Conservation (phyloP, 148 eudicot species). For the Hydrangea macrophylla region DNA sequence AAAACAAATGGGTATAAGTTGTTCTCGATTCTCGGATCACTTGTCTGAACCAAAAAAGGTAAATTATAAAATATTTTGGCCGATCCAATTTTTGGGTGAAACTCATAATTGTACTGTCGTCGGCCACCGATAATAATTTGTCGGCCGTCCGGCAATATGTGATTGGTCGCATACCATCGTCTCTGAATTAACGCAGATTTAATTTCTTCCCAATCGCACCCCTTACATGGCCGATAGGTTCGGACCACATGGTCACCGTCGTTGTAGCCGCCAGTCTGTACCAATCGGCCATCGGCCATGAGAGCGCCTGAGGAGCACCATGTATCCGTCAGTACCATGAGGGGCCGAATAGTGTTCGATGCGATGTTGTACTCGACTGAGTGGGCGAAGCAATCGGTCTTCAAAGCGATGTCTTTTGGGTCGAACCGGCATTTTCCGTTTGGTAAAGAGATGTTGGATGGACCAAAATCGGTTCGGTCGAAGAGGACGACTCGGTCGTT, state of each 20-base stretch:
- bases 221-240: constrained; percentile 25
- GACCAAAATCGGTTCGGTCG: constrained; percentile 48
- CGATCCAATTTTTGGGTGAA: constrained; percentile 28
- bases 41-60: constrained; percentile 37
- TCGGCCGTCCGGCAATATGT: constrained; percentile 33
- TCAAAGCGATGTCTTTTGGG: constrained; percentile 17
- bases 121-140: constrained; percentile 38
- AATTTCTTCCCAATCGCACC: constrained; percentile 37
- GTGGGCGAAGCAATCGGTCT: constrained; percentile 35
- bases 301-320: constrained; percentile 42
- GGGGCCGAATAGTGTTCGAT: constrained; percentile 23
- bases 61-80: constrained; percentile 13
- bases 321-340: constrained; percentile 29
- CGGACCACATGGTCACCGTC: constrained; percentile 31
- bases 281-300: constrained; percentile 22
- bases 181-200: neutral
- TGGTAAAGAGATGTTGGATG: constrained; percentile 33
- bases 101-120: constrained; percentile 31
- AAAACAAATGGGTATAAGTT: constrained; percentile 73
- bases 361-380: constrained; percentile 27
- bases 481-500: constrained; percentile 40
- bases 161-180: constrained; percentile 42
- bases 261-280: constrained; percentile 36
- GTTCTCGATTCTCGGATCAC: constrained; percentile 37
- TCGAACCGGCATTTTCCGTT: constrained; percentile 23